Evolutionary conservation across 2,329 filamentous ascomycete genomes (phyloP), one percentile per base, ranked within the genome.

Genomic region (Endothia cerciana): DNA sequence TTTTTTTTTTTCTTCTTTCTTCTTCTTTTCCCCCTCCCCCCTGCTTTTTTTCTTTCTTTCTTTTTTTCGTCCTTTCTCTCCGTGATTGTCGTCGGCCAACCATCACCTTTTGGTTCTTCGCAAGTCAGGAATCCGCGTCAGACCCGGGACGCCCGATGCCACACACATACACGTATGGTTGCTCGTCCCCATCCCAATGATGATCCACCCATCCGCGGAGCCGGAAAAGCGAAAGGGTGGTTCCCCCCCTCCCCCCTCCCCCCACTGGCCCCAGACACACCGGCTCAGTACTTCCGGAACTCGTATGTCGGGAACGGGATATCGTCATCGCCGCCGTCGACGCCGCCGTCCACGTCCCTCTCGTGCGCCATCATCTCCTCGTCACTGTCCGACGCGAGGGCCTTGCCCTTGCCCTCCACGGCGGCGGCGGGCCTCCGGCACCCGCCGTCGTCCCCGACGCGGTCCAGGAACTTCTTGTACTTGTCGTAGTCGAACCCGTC

Each of bases 381-480:
- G 6, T 57, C 51, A 25, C 30, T n/a, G n/a, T 38, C 40, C 5
- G 10, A 40, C 25, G 28, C 40, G 13, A 47, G 51, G 15, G 13
- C 40, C 38, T 47, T 43, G 36, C 60, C 61, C 3, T 56, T 47
- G 5, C 22, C 60, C 22, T 36, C 17, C 22, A 13, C 25, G 8
- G 8, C 10, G 22, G 13, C 25, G 8, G 8, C 10, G 8, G 3
- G 2, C n/a, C 30, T 33, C 33, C 13, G 36, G 40, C 33, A 47
- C 22, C 56, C 33, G 19, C 55, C 56, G 33, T 61, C 60, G 36
- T 65, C 64, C 15, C 43, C 60, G 10, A 53, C 49, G 17, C 47
- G 45, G 19, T 40, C 38, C 28, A 68, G 28, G 38, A 63, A 53
- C 45, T 62, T 65, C 60, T 63, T 25, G 51, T 62, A 68, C 56